Conservation (phyloP, 1,139 yeast species). For the Protomyces inouyei region DNA sequence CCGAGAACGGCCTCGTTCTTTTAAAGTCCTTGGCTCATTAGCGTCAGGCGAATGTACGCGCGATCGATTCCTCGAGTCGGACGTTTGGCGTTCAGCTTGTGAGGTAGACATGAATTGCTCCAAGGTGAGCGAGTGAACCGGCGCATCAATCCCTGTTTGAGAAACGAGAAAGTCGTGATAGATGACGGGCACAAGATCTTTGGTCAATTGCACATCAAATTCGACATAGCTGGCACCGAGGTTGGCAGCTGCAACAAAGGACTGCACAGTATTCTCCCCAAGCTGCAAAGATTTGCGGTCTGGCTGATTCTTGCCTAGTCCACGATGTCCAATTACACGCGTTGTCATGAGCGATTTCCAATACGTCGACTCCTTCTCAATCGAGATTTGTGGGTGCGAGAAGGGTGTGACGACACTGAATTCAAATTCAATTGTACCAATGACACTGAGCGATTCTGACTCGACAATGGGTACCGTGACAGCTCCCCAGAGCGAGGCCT, state of each 20-base stretch:
- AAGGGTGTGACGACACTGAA: conserved; percentile 69
- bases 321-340: conserved; percentile 93
- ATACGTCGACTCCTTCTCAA: conserved; percentile 71
- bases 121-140: conserved; percentile 85
- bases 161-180: conserved; percentile 95
- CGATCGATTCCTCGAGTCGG: neutral
- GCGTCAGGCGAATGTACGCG: conserved; percentile 4
- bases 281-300: conserved; percentile 74
- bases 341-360: conserved; percentile 83
- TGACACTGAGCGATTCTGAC: conserved; percentile 60
- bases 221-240: conserved; percentile 74
- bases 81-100: conserved; percentile 30
- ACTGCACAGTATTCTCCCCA: conserved; percentile 93
- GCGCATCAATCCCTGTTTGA: conserved; percentile 92
- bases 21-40: neutral
- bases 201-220: conserved; percentile 95
- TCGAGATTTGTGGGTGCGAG: conserved; percentile 61
- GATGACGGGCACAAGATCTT: conserved; percentile 84
- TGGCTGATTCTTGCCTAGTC: conserved; percentile 74
- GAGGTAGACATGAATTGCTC: conserved; percentile 76
- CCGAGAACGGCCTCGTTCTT: conserved; percentile 28
- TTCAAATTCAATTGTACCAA: conserved; percentile 77
- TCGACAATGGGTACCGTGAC: conserved; percentile 77
- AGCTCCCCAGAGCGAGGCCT: conserved; percentile 62
- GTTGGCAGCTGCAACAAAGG: conserved; percentile 94